Percentiles rank a stretch among this genome's conserved stretches.
phyloP scores from a whole-genome alignment of 208 protist genomes.

The Leishmania braziliensis region DNA sequence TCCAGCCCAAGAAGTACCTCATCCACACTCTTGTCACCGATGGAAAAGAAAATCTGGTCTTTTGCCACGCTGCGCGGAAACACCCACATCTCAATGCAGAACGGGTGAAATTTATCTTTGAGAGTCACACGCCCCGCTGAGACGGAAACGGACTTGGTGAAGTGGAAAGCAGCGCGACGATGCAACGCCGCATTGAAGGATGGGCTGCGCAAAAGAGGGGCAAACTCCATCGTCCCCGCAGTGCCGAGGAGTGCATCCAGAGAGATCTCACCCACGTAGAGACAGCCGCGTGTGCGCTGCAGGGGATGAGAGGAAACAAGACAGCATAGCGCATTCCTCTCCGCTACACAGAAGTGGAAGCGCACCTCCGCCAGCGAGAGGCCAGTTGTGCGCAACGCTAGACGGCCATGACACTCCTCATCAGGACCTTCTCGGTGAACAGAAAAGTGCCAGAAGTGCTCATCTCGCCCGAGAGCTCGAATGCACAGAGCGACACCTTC shows the following conservation, averaged over 20 bases:
- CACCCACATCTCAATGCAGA: slow-evolving; percentile 90
- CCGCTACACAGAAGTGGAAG: slow-evolving; percentile 27
- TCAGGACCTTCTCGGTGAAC: neutral
- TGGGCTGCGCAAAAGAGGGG: slow-evolving; percentile 38
- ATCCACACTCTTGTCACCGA: slow-evolving; percentile 84
- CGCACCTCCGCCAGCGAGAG: slow-evolving; percentile 29
- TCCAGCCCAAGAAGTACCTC: slow-evolving; percentile 85
- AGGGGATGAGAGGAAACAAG: slow-evolving; percentile 33
- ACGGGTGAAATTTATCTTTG: slow-evolving; percentile 80
- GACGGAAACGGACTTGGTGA: slow-evolving; percentile 63
- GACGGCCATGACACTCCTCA: neutral
- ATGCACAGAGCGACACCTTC: slow-evolving; percentile 4
- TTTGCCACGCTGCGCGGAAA: slow-evolving; percentile 70
- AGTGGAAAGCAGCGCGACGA: slow-evolving; percentile 54
- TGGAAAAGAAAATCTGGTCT: slow-evolving; percentile 71
- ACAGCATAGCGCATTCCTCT: slow-evolving; percentile 19
- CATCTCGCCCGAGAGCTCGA: slow-evolving; percentile 21
- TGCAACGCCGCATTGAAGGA: slow-evolving; percentile 1
- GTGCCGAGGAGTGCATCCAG: slow-evolving; percentile 4
- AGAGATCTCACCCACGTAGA: slow-evolving; percentile 26
- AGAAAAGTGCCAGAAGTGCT: slow-evolving; percentile 29
- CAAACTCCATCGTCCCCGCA: slow-evolving; percentile 6
- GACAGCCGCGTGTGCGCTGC: slow-evolving; percentile 28
- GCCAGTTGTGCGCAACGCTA: slow-evolving; percentile 13
- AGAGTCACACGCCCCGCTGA: slow-evolving; percentile 67